Conservation (phyloP, 805 yeast genomes). For the Maudiozyma barnettii region DNA sequence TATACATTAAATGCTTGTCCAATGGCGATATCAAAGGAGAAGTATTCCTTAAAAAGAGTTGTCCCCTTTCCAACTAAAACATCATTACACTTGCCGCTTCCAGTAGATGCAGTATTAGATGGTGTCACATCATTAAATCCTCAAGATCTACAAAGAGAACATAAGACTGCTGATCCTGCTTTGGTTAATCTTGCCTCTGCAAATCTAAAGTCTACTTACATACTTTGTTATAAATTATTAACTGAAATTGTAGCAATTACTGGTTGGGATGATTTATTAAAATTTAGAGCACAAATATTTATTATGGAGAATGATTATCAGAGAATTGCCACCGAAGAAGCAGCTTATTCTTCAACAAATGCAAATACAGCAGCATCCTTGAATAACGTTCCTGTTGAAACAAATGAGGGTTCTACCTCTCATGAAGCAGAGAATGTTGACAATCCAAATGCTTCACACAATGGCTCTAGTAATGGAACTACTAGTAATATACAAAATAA, state of each 20-base stretch:
- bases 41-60: slow-evolving; percentile 50
- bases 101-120: slow-evolving; percentile 60
- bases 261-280: slow-evolving; percentile 64
- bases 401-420: not conserved
- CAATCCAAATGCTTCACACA: not conserved
- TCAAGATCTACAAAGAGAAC: slow-evolving; percentile 55
- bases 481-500: too few relatives aligned
- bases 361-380: slow-evolving; percentile 4
- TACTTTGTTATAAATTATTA: slow-evolving; percentile 48
- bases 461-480: too few relatives aligned
- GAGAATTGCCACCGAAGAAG: slow-evolving; percentile 19
- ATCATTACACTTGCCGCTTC: slow-evolving; percentile 60
- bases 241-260: slow-evolving; percentile 56
- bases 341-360: slow-evolving; percentile 4
- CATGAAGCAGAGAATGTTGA: not conserved
- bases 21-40: slow-evolving; percentile 61
- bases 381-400: not conserved
- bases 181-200: slow-evolving; percentile 60
- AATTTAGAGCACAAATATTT: slow-evolving; percentile 52
- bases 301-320: slow-evolving; percentile 58
- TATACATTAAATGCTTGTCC: slow-evolving; percentile 72
- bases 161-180: slow-evolving; percentile 51
- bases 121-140: slow-evolving; percentile 63
- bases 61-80: slow-evolving; percentile 33
- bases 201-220: slow-evolving; percentile 50